A percentile compares a stretch with the other conserved stretches of the same genome.
Conservation (phyloP, 345 rosid genomes). For the Populus euphratica region DNA sequence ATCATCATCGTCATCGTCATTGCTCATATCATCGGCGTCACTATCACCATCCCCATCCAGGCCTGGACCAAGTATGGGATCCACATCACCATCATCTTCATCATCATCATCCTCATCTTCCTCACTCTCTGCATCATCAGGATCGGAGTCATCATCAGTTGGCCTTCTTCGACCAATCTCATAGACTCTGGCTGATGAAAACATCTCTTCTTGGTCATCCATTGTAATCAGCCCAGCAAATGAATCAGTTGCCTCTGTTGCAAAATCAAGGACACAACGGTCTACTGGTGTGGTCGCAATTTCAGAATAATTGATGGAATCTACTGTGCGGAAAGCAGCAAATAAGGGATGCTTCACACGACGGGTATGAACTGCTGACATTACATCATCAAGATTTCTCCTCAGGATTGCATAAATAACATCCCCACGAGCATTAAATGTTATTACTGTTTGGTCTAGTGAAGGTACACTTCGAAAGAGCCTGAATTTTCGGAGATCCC, state of each 20-base stretch:
- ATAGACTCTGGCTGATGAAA: constrained; percentile 81
- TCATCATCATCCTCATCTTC: constrained; percentile 94
- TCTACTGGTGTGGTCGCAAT: constrained; percentile 87
- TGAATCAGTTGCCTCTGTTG: constrained; percentile 87
- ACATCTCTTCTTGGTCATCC: constrained; percentile 96
- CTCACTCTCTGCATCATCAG: constrained; percentile 88
- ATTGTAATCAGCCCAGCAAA: constrained; percentile 82
- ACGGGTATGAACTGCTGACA: constrained; percentile 83
- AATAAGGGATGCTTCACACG: constrained; percentile 79
- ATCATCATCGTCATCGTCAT: constrained; percentile 63
- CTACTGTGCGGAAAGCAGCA: constrained; percentile 87
- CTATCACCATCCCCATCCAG: constrained; percentile 75
- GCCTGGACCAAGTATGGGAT: constrained; percentile 57
- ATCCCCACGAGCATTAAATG: constrained; percentile 84
- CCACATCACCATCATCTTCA: constrained; percentile 63
- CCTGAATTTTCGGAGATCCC: constrained; percentile 86
- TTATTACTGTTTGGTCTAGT: constrained; percentile 81
- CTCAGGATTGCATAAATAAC: constrained; percentile 93
- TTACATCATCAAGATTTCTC: constrained; percentile 89
- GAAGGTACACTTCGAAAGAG: constrained; percentile 91
- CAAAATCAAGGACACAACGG: constrained; percentile 95
- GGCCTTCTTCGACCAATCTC: constrained; percentile 93
- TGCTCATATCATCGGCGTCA: constrained; percentile 61
- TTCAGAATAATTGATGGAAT: constrained; percentile 89
- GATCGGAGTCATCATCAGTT: constrained; percentile 94